Conservation (phyloP, 495 filamentous ascomycete species). For the Melanomma pulvis-pyrius region DNA sequence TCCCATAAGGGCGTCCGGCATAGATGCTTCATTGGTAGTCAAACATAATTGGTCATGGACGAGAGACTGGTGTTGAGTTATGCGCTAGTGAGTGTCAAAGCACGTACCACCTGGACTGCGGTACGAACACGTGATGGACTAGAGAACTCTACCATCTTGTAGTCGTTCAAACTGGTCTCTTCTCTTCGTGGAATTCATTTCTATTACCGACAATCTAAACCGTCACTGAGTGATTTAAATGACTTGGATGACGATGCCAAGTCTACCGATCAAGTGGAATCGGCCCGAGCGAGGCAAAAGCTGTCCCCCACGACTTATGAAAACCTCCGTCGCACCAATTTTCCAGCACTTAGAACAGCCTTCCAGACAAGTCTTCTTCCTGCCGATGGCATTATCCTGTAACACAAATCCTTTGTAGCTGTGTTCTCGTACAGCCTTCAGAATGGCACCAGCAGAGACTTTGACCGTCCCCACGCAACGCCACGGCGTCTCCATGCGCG, state of each 20-base stretch:
- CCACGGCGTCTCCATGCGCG: slow-evolving; percentile 27
- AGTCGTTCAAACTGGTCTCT: not conserved
- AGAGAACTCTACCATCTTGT: not conserved
- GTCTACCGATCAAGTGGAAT: not conserved
- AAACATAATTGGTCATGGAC: too few relatives aligned
- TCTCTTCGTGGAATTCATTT: not conserved
- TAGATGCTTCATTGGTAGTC: too few relatives aligned
- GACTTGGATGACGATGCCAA: not conserved
- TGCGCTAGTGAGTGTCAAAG: not conserved
- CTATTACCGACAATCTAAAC: not conserved
- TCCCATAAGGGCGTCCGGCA: too few relatives aligned
- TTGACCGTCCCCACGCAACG: slow-evolving; percentile 34
- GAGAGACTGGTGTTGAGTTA: not conserved
- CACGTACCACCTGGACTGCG: not conserved
- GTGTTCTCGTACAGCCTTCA: not conserved
- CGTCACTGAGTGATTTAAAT: not conserved
- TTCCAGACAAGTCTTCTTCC: not conserved
- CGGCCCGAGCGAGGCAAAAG: not conserved
- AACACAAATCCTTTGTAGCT: not conserved
- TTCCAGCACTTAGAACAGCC: not conserved
- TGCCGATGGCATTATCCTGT: not conserved
- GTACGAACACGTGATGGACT: too few relatives aligned
- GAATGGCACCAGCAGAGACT: slow-evolving; percentile 33
- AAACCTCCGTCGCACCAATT: not conserved
- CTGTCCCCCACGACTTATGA: not conserved